Base-by-base conservation (phyloP, 2,329 filamentous ascomycete genomes). In the Orbilia brochopaga region DNA sequence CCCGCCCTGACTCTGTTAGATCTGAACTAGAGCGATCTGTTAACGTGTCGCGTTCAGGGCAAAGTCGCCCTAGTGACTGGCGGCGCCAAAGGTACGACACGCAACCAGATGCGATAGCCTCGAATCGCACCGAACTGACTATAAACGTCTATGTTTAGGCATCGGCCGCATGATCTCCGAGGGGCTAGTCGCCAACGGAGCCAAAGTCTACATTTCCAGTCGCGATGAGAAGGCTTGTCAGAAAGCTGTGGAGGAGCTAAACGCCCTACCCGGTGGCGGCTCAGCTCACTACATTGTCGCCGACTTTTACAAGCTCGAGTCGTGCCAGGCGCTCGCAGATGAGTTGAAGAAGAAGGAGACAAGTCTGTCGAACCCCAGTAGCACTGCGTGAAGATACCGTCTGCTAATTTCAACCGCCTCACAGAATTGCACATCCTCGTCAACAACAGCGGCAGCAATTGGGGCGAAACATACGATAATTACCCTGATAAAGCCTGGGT, bases 191-290 rank as follows among this genome's bases (percentile, higher is more conserved):
- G 78, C 81, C 64, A 88, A 87, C 79, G 86, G 86, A 64, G 84
- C 85, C 66, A 88, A 85, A 73, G 88, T 90, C 4, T 90, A 90
- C 81, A 87, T 91, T 73, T 86, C 86, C 4, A 88, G 86, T 4
- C 83, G 86, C 23, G 87, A 88, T 32, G 86, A 85, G 15, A 86
- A 85, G 48, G 80, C 82, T 24, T 87, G 86, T 79, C 81, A 83
- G 76, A 81, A 88, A 53, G 85, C 87, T 17, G 84, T 80, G 32
- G 84, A 85, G 1, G 85, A 85, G 51, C 79, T 87, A 63, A 85
- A 84, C 74, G 80, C 81, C 74, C 81, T 85, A 23, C 69, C 74
- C 77, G 79, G 82, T 37, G 78, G 81, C 62, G 86, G 86, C 63
- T 81, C 79, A 7, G 87, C 89, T 50, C 81, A 88, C 67, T 81